phyloP scores from a whole-genome alignment of 2,329 filamentous ascomycete genomes.

The Cryphonectria naterciae region DNA sequence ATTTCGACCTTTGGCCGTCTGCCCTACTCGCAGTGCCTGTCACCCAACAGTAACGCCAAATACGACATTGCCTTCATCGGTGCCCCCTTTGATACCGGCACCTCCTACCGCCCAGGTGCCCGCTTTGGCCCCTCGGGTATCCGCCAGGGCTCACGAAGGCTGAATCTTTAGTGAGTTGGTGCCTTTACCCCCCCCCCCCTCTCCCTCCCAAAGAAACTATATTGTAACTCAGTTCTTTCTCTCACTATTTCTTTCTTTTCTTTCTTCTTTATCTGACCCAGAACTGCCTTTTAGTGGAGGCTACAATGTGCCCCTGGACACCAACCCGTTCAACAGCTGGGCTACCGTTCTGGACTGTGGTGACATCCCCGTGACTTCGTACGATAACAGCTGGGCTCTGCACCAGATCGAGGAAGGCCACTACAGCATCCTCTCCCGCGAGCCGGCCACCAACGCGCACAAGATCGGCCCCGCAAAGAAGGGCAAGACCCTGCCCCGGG shows the following conservation, averaged over 20 bases:
- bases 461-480: slow-evolving; percentile 70
- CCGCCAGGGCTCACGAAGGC: slow-evolving; percentile 80
- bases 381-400: slow-evolving; percentile 81
- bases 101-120: slow-evolving; percentile 81
- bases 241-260: neutral
- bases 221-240: neutral
- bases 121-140: slow-evolving; percentile 85
- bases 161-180: slow-evolving; percentile 79
- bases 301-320: slow-evolving; percentile 80
- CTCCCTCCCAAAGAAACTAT: neutral
- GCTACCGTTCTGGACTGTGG: slow-evolving; percentile 82
- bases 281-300: slow-evolving; percentile 64
- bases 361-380: slow-evolving; percentile 85
- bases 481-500: slow-evolving; percentile 75
- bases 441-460: slow-evolving; percentile 69
- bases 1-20: slow-evolving; percentile 85
- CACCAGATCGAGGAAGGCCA: slow-evolving; percentile 87
- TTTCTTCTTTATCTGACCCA: slow-evolving; percentile 39
- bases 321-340: slow-evolving; percentile 82
- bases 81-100: slow-evolving; percentile 86
- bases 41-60: slow-evolving; percentile 64
- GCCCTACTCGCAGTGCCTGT: slow-evolving; percentile 76
- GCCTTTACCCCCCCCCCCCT: neutral
- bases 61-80: slow-evolving; percentile 88
- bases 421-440: slow-evolving; percentile 71